Percentiles rank a stretch among this genome's conserved stretches.
phyloP scores from a whole-genome alignment of 164 flowering plant genomes.

The Aristolochia californica region DNA sequence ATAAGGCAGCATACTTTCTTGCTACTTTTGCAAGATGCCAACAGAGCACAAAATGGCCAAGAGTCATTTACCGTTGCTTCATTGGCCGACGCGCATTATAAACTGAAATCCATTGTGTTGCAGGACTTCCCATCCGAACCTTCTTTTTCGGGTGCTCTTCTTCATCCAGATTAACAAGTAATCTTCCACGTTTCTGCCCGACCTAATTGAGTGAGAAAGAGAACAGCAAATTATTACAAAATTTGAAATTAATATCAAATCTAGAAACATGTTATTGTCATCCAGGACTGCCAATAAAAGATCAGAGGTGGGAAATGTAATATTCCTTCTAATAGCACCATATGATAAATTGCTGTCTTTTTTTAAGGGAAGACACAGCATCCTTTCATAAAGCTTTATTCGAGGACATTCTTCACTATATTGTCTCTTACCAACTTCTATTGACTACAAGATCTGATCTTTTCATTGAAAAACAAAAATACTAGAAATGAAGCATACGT shows the following conservation, averaged over 20 bases:
- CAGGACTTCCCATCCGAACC: constrained; percentile 79
- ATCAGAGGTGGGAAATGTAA: too few relatives aligned
- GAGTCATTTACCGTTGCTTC: constrained; percentile 69
- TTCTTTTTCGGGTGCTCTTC: constrained; percentile 88
- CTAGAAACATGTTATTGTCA: too few relatives aligned
- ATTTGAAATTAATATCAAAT: too few relatives aligned
- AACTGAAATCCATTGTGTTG: constrained; percentile 89
- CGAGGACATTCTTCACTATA: too few relatives aligned
- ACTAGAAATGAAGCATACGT: too few relatives aligned
- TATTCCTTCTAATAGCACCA: too few relatives aligned
- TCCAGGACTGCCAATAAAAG: too few relatives aligned
- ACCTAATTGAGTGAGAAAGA: constrained; percentile 26
- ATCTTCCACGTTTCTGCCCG: constrained; percentile 77
- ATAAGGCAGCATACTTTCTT: background rate
- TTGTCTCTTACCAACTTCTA: too few relatives aligned
- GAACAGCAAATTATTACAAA: background rate
- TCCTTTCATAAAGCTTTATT: too few relatives aligned
- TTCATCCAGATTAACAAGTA: constrained; percentile 66
- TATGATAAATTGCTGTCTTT: too few relatives aligned
- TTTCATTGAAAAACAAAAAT: background rate
- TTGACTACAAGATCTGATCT: too few relatives aligned
- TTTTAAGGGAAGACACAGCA: too few relatives aligned
- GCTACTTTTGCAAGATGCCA: background rate
- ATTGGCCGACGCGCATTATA: constrained; percentile 84
- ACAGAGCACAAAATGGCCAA: background rate